Evolutionary conservation across 2,329 filamentous ascomycete species (phyloP), one percentile per base, ranked within the genome.

Genomic region (Cytospora piceae): DNA sequence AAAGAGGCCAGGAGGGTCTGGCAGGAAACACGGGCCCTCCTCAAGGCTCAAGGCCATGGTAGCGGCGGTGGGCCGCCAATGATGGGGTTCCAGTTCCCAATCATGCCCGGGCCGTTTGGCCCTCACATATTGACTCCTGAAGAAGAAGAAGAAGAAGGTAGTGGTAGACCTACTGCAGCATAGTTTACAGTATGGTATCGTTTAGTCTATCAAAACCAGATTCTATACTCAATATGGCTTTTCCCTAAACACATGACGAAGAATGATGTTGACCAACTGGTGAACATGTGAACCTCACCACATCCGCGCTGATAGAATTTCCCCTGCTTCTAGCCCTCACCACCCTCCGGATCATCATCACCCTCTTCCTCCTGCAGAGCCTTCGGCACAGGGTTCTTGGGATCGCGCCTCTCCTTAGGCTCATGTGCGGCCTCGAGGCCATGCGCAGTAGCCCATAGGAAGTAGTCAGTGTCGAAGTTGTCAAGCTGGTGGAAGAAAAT

Each of bases 401-500:
- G 66, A 11, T 77, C 74, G 59, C 82, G 77, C 29, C 77, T 78
- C n/a, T 78, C 79, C 1, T 72, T 71, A 32, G 79, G 76, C 69
- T 81, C 78, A 69, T 84, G 83, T 0, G 88, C 86, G 8, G 85
- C 88, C 49, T 85, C 78, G 55, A 92, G 81, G 3, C 90, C 90
- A 11, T 85, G 86, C 0, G 90, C 89, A 0, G 90, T 91, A 58
- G 91, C 80, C 84, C 90, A 94, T 56, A 93, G 79, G 80, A 93
- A 93, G 74, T 88, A 88, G 71, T 89, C 86, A 14, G 85, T 86
- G 69, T 85, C 85, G 78, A 90, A 92, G 74, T 89, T 88, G 74
- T 94, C 90, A 66, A 93, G 85, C 76, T 93, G 90, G 74, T 91
- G 88, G 79, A 92, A 93, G 77, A 93, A 93, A 51, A 86, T 83